Percentiles rank a stretch among this genome's conserved stretches.
phyloP scores from a whole-genome alignment of 305 asterid species.

The Solanum hybrid region DNA sequence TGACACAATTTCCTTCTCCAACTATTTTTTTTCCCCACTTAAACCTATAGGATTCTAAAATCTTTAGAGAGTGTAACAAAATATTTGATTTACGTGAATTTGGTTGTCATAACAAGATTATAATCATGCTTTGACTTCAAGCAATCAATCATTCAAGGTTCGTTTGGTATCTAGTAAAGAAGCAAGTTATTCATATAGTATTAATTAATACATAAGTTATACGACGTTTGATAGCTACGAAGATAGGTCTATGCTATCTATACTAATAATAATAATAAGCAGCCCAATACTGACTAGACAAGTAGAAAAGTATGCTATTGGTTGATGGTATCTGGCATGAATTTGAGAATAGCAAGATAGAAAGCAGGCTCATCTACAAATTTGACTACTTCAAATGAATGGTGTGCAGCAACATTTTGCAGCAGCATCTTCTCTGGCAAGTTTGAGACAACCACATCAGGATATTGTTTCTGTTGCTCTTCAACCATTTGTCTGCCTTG shows the following conservation, averaged over 20 bases:
- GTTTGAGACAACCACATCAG: slow-evolving; percentile 48
- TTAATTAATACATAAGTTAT: no score
- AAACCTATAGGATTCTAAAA: not conserved
- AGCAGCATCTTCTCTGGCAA: slow-evolving; percentile 45
- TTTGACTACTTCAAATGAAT: slow-evolving; percentile 44
- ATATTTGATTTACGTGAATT: not conserved
- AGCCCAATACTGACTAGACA: not conserved
- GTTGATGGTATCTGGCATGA: slow-evolving; percentile 5
- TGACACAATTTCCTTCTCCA: not conserved
- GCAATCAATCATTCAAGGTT: not conserved
- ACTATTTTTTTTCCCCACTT: not conserved
- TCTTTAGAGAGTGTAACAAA: not conserved
- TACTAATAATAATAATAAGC: not conserved
- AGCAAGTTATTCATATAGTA: not conserved
- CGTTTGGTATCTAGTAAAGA: not conserved
- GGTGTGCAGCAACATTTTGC: slow-evolving; percentile 28
- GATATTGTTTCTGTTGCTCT: slow-evolving; percentile 46
- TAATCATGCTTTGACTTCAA: not conserved
- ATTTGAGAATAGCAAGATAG: slow-evolving; percentile 61
- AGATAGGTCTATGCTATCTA: not conserved
- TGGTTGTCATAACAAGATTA: not conserved
- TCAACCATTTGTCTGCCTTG: slow-evolving; percentile 49
- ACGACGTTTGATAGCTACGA: not conserved
- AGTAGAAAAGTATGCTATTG: not conserved
- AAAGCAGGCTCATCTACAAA: slow-evolving; percentile 57